Percentiles rank a stretch among this genome's conserved stretches.
These are phyloP conservation scores for Dioszegia crocea DNA, from an alignment of 768 basidiomycete genomes.

Conservation along the genomic window DNA sequence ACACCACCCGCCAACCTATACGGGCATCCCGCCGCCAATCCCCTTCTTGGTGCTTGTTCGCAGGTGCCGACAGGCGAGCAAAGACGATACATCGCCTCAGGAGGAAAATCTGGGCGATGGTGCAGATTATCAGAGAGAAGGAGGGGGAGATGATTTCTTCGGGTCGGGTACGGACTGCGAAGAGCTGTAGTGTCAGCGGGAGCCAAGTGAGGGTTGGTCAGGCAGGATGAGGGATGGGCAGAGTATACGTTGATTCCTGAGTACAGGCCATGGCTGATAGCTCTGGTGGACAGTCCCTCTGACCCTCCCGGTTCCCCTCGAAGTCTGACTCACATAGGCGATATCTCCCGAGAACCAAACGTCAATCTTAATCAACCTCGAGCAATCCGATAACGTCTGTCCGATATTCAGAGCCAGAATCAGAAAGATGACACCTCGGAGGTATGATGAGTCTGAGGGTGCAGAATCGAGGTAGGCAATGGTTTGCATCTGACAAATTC, in stretches of 20 bases:
- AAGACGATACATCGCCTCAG: slow-evolving; percentile 16
- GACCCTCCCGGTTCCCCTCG: too few relatives aligned
- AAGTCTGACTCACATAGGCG: slow-evolving; percentile 16
- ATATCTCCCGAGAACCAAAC: slow-evolving; percentile 16
- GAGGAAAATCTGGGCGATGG: slow-evolving; percentile 25
- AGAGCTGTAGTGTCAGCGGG: slow-evolving; percentile 10
- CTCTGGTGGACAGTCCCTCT: too few relatives aligned
- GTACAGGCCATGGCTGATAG: too few relatives aligned
- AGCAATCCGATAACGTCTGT: slow-evolving; percentile 24
- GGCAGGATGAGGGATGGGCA: too few relatives aligned
- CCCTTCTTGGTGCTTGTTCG: not conserved
- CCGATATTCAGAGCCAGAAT: slow-evolving; percentile 22
- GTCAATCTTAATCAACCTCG: slow-evolving; percentile 23
- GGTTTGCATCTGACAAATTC: slow-evolving; percentile 7
- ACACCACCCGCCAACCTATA: slow-evolving; percentile 2
- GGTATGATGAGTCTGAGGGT: not conserved
- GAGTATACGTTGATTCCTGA: too few relatives aligned
- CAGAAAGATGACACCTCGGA: slow-evolving; percentile 2
- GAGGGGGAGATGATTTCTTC: slow-evolving; percentile 25
- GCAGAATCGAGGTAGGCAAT: slow-evolving; percentile 11
- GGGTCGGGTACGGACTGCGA: slow-evolving; percentile 12
- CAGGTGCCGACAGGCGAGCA: not conserved
- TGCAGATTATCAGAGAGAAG: slow-evolving; percentile 16
- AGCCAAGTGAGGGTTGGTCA: not conserved
- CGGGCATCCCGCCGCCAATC: not conserved